A percentile compares a stretch with the other conserved stretches of the same genome.
phyloP scores from a whole-genome alignment of 2,329 filamentous ascomycete species.

The Hymenoscyphus infarciens region DNA sequence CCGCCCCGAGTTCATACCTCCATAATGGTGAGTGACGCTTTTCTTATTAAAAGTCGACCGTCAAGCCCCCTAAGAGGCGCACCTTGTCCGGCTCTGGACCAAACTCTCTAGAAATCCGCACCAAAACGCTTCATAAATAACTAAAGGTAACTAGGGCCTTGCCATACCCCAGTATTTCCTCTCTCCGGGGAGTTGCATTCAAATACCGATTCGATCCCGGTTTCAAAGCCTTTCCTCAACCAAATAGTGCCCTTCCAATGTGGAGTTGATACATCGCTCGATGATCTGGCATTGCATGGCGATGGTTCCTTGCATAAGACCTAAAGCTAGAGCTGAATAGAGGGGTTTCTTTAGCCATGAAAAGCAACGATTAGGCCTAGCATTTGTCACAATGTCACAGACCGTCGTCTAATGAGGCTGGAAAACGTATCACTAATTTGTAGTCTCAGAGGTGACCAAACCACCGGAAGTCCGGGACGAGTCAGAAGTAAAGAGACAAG shows the following conservation, averaged over 20 bases:
- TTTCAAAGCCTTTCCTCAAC: neutral
- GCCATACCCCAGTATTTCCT: neutral
- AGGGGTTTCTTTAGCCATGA: neutral
- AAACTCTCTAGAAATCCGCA: neutral
- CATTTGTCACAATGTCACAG: neutral
- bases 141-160: neutral
- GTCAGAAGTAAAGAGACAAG: neutral
- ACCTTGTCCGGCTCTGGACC: neutral
- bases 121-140: neutral
- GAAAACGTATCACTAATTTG: neutral
- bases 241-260: neutral
- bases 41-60: neutral
- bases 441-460: neutral
- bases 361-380: neutral
- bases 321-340: neutral
- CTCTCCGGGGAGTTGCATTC: too few relatives aligned
- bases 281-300: conserved; percentile 3
- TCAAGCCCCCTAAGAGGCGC: neutral
- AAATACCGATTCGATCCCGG: neutral
- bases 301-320: conserved; percentile 1
- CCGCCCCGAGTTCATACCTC: neutral
- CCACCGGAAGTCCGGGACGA: neutral
- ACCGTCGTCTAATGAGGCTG: neutral
- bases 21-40: neutral
- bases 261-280: neutral